Conservation (phyloP, 2,329 filamentous ascomycete species). For the Talaromyces sp. region DNA sequence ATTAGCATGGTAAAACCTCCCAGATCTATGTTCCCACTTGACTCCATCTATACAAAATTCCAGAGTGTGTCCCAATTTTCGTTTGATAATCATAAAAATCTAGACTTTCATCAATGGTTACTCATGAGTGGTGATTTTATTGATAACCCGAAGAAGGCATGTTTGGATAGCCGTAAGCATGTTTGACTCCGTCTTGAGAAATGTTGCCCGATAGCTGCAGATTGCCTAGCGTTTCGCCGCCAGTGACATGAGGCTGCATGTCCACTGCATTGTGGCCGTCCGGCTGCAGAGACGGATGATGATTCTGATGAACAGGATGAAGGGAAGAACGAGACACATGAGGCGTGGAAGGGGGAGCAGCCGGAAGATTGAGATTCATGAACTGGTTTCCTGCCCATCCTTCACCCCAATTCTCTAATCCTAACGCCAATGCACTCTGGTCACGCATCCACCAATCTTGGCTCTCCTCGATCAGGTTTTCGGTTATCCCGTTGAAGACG, state of each 20-base stretch:
- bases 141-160: background rate
- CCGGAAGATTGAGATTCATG: slow-evolving; percentile 5
- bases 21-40: background rate
- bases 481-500: slow-evolving; percentile 53
- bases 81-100: background rate
- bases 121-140: background rate
- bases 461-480: slow-evolving; percentile 57
- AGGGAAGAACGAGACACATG: background rate
- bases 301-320: background rate
- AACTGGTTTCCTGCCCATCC: slow-evolving; percentile 24
- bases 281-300: background rate
- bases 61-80: background rate
- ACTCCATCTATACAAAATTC: slow-evolving; percentile 5
- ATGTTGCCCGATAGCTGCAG: background rate
- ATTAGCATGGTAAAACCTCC: background rate
- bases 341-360: background rate
- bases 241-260: background rate
- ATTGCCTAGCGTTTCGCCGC: background rate
- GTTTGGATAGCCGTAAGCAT: background rate
- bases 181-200: background rate
- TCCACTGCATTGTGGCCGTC: background rate
- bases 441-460: slow-evolving; percentile 63
- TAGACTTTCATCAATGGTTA: background rate
- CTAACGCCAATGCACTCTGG: slow-evolving; percentile 55
- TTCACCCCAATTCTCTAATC: slow-evolving; percentile 57